These are phyloP conservation scores for Pilobolus umbonatus DNA, from an alignment of 192 early-diverging fungal genomes.

Conservation along the genomic window DNA sequence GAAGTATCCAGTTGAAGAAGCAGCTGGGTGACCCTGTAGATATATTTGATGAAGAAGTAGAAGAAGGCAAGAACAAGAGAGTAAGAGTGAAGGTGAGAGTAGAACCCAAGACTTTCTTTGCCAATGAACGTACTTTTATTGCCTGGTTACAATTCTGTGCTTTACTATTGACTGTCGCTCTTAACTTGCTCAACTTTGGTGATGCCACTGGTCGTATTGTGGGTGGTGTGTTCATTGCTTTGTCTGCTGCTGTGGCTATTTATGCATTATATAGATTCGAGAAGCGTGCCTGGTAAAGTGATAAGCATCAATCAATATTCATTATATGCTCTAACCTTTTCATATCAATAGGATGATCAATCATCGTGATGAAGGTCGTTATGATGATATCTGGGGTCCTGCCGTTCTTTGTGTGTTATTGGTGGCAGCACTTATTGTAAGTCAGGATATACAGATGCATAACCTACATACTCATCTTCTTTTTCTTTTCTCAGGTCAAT, in stretches of 20 bases:
- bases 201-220: constrained; percentile 8
- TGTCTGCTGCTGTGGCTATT: constrained; percentile 23
- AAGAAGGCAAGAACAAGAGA: neutral
- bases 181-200: constrained; percentile 69
- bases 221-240: constrained; percentile 28
- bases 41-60: neutral
- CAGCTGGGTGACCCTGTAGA: constrained; percentile 12
- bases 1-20: constrained; percentile 1
- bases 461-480: neutral
- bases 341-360: constrained; percentile 31
- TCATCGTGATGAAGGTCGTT: constrained; percentile 48
- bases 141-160: constrained; percentile 73
- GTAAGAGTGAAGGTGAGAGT: constrained; percentile 30
- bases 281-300: constrained; percentile 31
- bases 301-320: neutral
- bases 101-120: constrained; percentile 78
- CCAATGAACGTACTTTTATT: constrained; percentile 87
- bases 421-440: constrained; percentile 49
- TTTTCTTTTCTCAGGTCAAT: constrained; percentile 11
- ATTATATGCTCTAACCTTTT: neutral
- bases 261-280: constrained; percentile 35
- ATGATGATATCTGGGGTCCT: constrained; percentile 75
- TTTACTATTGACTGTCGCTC: constrained; percentile 57
- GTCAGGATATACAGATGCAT: constrained; percentile 5
- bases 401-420: constrained; percentile 66